phyloP scores from a whole-genome alignment of 2,329 filamentous ascomycete species.

The Aspergillus udagawae region DNA sequence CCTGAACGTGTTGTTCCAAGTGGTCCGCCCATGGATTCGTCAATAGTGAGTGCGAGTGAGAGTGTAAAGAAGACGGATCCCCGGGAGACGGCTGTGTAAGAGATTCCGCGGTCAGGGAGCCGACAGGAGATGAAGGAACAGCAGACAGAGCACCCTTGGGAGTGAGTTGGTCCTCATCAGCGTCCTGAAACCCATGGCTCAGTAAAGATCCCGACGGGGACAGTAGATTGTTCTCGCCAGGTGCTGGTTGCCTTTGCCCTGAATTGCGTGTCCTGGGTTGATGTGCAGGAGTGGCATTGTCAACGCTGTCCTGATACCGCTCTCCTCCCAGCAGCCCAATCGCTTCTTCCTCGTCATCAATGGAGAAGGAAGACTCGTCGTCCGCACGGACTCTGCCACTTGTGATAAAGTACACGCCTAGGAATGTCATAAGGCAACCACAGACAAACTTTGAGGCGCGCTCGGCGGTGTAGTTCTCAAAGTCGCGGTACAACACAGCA shows the following conservation, averaged over 20 bases:
- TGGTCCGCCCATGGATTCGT: constrained; percentile 38
- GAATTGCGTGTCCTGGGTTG: constrained; percentile 17
- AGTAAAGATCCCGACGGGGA: constrained; percentile 33
- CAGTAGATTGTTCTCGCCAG: constrained; percentile 14
- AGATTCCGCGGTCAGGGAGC: constrained; percentile 31
- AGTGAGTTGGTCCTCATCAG: constrained; percentile 31
- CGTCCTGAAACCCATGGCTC: constrained; percentile 27
- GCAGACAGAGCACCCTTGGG: constrained; percentile 31
- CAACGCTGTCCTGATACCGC: constrained; percentile 33
- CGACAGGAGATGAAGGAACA: constrained; percentile 27
- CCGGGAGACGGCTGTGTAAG: constrained; percentile 25
- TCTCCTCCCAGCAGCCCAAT: constrained; percentile 40
- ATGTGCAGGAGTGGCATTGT: constrained; percentile 23
- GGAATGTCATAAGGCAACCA: constrained; percentile 87
- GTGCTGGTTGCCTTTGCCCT: constrained; percentile 9
- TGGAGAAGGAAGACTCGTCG: constrained; percentile 61
- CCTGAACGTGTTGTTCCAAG: constrained; percentile 11
- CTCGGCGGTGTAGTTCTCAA: constrained; percentile 71
- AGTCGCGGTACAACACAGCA: constrained; percentile 89
- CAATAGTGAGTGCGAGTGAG: constrained; percentile 32
- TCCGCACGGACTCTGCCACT: constrained; percentile 64
- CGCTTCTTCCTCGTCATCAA: constrained; percentile 58
- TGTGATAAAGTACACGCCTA: constrained; percentile 96
- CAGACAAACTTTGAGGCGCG: constrained; percentile 82
- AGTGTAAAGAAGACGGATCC: constrained; percentile 26